Evolutionary conservation across 148 eudicot genomes (phyloP), one percentile per base, ranked within the genome.

Genomic region (Rhododendron ferrugineum): DNA sequence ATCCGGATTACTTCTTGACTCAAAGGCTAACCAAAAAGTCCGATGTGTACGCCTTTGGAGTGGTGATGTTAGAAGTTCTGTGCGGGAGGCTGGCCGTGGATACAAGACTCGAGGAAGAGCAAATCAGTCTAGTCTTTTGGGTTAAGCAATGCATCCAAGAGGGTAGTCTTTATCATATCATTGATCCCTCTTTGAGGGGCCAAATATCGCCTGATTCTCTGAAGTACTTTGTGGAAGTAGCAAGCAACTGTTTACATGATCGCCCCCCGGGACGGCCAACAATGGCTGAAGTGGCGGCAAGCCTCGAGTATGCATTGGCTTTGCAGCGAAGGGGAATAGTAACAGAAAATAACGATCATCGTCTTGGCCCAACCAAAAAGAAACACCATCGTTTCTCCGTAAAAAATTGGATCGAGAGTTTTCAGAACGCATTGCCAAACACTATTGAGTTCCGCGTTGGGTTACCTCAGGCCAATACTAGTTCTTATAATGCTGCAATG

Each of bases 1-100:
- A 70, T 70, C 75, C 75, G 20, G 75, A 70, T 70, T 70, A 70
- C 13, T 81, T 89, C 82, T 14, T 64, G 20, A 88, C 90, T 0
- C 79, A 32, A 9, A 85, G 83, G 79, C 37, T 89, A 66, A 82
- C 89, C 13, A 85, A 79, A 79, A 87, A 85, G 64, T 79, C 85
- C 0, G 90, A 89, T 36, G 86, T 81, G 6, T 87, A 84, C 23
- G 87, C 89, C 5, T 87, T 86, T 73, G 90, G 90, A 6, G 90
- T 89, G 13, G 89, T 89, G 32, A 70, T 89, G 80, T 47, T 86
- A 1, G 90, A 89, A 85, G 85, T 85, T 30, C 30, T 89, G 3
- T 82, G 82, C 44, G 88, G 88, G 11, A 85, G 87, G 58, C 81
- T 79, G 0, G 87, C 88, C 4, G 78, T 87, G 50, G 73, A 87